Base-by-base conservation (phyloP, 1,284 basidiomycete species). In the Trichosporon inkin region DNA sequence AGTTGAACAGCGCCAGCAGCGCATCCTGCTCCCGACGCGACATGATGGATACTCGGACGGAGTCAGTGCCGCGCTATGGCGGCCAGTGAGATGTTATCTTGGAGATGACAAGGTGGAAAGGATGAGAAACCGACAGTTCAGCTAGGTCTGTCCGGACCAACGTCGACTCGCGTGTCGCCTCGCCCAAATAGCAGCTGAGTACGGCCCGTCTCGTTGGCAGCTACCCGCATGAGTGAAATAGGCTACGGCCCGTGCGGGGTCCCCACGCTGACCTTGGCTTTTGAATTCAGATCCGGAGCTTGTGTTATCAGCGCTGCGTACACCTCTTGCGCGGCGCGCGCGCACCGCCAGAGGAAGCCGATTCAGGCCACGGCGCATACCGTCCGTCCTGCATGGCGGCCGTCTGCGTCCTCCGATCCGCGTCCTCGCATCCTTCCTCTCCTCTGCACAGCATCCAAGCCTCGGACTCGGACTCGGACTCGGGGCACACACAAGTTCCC, bases 1-100 rank as follows among this genome's bases (percentile, higher is more conserved):
- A 67, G 62, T 76, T 75, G 67, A 77, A 62, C 54, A 71, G 74
- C 24, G 74, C 73, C 56, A 76, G 59, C 40, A 77, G 63, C 52
- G 75, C 73, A 53, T 67, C 68, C 64, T 77, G 73, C 63, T 77
- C 75, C 41, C 68, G 61, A 32, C 65, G 57, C 7, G 71, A 66
- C 68, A 71, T 62, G 52, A 41, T 54, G 24, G 36, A 16, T 35
- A 28, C 34, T 17, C 57, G 34, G 13, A 34, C 24, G 17, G 22
- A 20, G 7, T 17, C 32, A 41, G 22, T 11, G 53, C 53, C 39
- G 53, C 37, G 22, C 22, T 17, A n/a, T 28, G 53, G 52, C 53
- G 28, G 56, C 16, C 28, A 51, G 56, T 34, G 8, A 49, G 16
- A 19, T 32, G 19, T 24, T 41, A 32, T 24, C 13, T 19, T 32